Conservation (phyloP, 2,329 filamentous ascomycete species). For the Paraphoma sp. region DNA sequence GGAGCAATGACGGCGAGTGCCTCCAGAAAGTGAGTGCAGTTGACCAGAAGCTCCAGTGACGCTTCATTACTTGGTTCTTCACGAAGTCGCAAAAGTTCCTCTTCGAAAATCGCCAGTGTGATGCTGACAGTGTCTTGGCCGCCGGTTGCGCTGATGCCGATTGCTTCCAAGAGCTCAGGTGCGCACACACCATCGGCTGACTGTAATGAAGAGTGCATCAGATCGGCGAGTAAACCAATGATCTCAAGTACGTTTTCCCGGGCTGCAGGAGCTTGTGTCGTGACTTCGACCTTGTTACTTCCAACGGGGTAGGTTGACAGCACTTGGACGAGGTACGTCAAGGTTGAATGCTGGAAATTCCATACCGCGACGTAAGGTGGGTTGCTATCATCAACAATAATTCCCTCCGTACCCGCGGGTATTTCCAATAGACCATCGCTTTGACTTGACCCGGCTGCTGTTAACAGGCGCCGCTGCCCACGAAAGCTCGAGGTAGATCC, state of each 20-base stretch:
- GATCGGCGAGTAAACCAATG: slow-evolving; percentile 73
- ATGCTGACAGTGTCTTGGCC: slow-evolving; percentile 79
- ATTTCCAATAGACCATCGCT: slow-evolving; percentile 63
- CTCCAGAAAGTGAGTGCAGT: slow-evolving; percentile 81
- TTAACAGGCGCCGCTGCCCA: slow-evolving; percentile 33
- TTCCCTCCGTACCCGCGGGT: slow-evolving; percentile 69
- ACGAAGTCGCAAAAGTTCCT: slow-evolving; percentile 60
- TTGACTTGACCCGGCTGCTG: slow-evolving; percentile 12
- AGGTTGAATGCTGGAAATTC: slow-evolving; percentile 75
- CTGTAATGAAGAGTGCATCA: slow-evolving; percentile 60
- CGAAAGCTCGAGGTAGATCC: slow-evolving; percentile 19
- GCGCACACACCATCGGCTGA: slow-evolving; percentile 35
- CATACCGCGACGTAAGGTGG: slow-evolving; percentile 78
- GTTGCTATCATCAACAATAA: slow-evolving; percentile 75
- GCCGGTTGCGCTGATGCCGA: slow-evolving; percentile 53
- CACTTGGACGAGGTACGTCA: slow-evolving; percentile 80
- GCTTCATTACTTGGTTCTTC: slow-evolving; percentile 66
- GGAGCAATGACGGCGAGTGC: slow-evolving; percentile 75
- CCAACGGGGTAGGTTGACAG: slow-evolving; percentile 71
- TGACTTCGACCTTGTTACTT: slow-evolving; percentile 57
- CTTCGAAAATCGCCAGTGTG: slow-evolving; percentile 84
- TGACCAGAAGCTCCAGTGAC: slow-evolving; percentile 70
- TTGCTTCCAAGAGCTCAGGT: slow-evolving; percentile 34
- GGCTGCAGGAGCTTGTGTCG: slow-evolving; percentile 56
- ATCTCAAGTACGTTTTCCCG: slow-evolving; percentile 73